Base-by-base conservation (phyloP, 306 rosid genomes). In the Cucurbita pepo region DNA sequence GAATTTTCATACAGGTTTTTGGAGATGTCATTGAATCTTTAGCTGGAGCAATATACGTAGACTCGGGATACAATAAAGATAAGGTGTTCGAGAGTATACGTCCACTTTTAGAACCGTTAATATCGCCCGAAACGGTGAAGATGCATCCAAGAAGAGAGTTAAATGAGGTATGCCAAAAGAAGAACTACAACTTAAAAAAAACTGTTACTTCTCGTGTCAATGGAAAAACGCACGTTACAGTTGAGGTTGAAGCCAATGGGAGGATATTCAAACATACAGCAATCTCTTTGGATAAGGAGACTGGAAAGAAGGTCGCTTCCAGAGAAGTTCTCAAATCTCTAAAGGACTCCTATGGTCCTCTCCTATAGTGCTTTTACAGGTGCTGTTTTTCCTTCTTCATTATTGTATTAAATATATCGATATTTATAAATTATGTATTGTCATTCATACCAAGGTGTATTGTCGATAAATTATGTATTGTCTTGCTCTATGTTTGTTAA, bases 21-120 rank as follows among this genome's bases (percentile, higher is more conserved):
- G 96, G 86, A 53, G 98, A 92, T 78, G 76, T 92, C 5, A 81
- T 92, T 2, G 95, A 92, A 82, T 90, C 98, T 80, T 57, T 92
- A 48, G 96, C 90, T 10, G 96, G 96, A 60, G 96, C 98, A 54
- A 84, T 92, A 60, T 73, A 79, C 25, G 90, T 92, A 10, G 96
- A 92, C 75, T 88, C 98, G 0, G 86, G 86, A 18, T 88, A 79
- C 80, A 38, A 79, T 4, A 76, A 87, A 73, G 88, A 85, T 12
- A 41, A 16, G 10, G 91, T 90, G 51, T 85, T 85, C 79, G 44
- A 63, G 71, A 84, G 96, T 65, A 83, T 90, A 58, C 76, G 80
- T 65, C 96, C 88, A 12, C 86, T 92, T 30, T 73, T 92, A 74
- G 92, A 90, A 73, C 95, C 96, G 4, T 78, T 92, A 40, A 13